These are phyloP conservation scores for Talaromyces borbonicus DNA, from an alignment of 495 filamentous ascomycete genomes.

Conservation along the genomic window DNA sequence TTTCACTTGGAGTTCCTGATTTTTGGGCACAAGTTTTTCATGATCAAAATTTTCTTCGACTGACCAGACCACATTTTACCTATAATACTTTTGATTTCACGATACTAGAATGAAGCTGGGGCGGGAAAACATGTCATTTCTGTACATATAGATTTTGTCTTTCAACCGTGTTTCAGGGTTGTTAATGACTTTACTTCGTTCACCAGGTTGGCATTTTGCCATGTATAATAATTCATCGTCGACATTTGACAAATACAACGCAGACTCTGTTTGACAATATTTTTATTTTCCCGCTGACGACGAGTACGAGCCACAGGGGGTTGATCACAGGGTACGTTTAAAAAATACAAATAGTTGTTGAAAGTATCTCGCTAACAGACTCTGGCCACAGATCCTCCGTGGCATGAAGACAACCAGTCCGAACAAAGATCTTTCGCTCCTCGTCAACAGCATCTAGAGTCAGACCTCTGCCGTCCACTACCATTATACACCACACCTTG, in stretches of 20 bases:
- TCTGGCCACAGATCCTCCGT: neutral
- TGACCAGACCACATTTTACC: neutral
- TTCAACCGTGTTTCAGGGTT: no score
- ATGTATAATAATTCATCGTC: slow-evolving; percentile 3
- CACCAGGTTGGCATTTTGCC: neutral
- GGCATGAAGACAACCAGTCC: neutral
- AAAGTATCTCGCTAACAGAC: neutral
- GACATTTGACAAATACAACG: no score
- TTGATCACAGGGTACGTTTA: no score
- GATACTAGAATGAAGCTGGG: neutral
- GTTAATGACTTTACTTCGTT: neutral
- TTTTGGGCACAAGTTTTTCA: neutral
- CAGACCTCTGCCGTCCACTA: neutral
- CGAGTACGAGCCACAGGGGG: no score
- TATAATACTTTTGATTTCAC: neutral
- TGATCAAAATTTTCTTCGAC: no score
- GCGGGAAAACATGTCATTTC: neutral
- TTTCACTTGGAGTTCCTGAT: neutral
- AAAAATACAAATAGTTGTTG: neutral
- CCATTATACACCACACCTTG: neutral
- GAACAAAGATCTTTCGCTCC: neutral
- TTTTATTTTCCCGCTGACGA: no score
- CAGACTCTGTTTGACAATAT: no score
- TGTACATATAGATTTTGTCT: neutral
- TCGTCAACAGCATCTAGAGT: neutral